Conservation (phyloP, 106 monocot genomes). For the Allium fistulosum region DNA sequence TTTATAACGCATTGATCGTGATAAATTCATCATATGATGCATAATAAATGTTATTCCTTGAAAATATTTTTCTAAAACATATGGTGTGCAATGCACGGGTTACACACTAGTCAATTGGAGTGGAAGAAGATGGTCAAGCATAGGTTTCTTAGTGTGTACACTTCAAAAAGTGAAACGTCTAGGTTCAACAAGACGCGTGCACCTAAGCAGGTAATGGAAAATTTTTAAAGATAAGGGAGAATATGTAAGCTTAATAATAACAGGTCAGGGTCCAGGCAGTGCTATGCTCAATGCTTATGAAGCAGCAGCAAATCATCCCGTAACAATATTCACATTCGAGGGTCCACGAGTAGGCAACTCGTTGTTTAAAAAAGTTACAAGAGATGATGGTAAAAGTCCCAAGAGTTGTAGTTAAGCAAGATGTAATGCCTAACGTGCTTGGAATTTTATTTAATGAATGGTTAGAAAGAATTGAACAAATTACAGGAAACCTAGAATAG, state of each 20-base stretch:
- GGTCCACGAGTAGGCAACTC: slow-evolving; percentile 65
- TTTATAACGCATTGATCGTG: too few relatives aligned
- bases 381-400: slow-evolving; percentile 34
- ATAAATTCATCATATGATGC: too few relatives aligned
- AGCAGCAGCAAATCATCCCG: slow-evolving; percentile 21
- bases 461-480: slow-evolving; percentile 11
- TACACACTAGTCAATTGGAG: slow-evolving; percentile 16
- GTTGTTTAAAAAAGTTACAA: slow-evolving; percentile 28
- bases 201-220: slow-evolving; percentile 57
- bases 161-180: slow-evolving; percentile 33
- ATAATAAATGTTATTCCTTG: too few relatives aligned
- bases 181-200: slow-evolving; percentile 48
- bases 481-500: slow-evolving; percentile 25
- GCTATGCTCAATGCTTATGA: slow-evolving; percentile 63
- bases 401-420: slow-evolving; percentile 45
- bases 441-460: slow-evolving; percentile 53
- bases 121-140: slow-evolving; percentile 27
- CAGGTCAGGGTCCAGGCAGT: slow-evolving; percentile 78
- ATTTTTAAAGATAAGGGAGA: slow-evolving; percentile 38
- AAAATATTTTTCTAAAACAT: too few relatives aligned
- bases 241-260: slow-evolving; percentile 54
- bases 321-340: slow-evolving; percentile 53
- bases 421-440: slow-evolving; percentile 60
- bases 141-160: slow-evolving; percentile 56
- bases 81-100: slow-evolving; percentile 45